Evolutionary conservation across 2,329 filamentous ascomycete species (phyloP), one percentile per base, ranked within the genome.

Genomic region (Kalaharituber pfeilii): DNA sequence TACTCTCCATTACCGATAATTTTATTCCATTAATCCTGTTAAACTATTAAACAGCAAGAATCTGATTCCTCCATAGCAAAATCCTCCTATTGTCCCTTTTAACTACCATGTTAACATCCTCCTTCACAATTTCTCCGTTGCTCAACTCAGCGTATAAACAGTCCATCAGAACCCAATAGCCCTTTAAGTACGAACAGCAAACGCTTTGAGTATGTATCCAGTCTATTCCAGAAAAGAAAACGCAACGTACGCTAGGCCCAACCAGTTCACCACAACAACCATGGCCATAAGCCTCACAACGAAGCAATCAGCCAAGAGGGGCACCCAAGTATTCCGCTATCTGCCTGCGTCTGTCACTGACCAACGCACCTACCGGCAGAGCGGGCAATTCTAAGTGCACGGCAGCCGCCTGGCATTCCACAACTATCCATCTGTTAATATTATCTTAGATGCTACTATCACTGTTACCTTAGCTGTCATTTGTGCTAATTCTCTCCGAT

Each of bases 271-370:
- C n/a, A n/a, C n/a, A n/a, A n/a, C n/a, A n/a, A n/a, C 30, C n/a
- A 36, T n/a, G n/a, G n/a, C 30, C 30, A 36, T 36, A 2, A 47
- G 25, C 6, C 42, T 20, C 24, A 47, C 42, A 15, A 47, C n/a
- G 25, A 22, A 47, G 15, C 33, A 13, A 15, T 47, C 42, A 47
- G 22, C 39, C 36, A 30, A 57, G 39, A 25, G 55, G 52, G 22
- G 52, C 52, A 49, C 52, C 55, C 5, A 57, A 44, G 27, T 24
- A 54, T 44, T 50, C 55, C 11, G 51, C 36, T 11, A 57, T 54
- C 36, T 57, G 52, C 22, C 55, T 13, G 11, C 55, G 52, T 54
- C 52, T 25, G 29, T 53, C 51, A 18, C 8, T 39, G 18, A 52
- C 52, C 28, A 54, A 18, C n/a, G 49, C 13, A 57, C 52, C 54